These are phyloP conservation scores for Arbutus unedo DNA, from an alignment of 148 eudicot genomes.

Conservation along the genomic window DNA sequence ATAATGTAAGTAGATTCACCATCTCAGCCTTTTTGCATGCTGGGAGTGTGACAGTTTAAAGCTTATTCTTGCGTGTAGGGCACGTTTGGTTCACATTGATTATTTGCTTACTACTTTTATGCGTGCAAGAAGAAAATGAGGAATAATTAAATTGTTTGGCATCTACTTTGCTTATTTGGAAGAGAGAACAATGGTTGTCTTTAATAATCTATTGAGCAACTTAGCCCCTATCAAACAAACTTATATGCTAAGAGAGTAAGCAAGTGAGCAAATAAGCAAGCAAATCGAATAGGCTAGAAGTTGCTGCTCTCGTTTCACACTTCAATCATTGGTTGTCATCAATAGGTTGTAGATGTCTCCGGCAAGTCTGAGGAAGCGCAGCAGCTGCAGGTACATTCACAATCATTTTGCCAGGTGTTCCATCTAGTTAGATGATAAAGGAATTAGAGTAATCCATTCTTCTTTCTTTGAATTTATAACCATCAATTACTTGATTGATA, in stretches of 20 bases:
- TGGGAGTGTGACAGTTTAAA: not conserved
- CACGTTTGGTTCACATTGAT: not conserved
- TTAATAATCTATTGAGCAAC: not conserved
- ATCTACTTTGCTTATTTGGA: not conserved
- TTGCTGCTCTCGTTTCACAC: not conserved
- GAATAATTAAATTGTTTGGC: not conserved
- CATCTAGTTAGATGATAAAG: not conserved
- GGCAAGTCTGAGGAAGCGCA: constrained; percentile 15
- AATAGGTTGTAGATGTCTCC: constrained; percentile 17
- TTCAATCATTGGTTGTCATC: not conserved
- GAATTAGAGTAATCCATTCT: not conserved
- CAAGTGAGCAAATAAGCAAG: not conserved
- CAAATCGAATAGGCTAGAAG: not conserved
- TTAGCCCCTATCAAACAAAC: not conserved
- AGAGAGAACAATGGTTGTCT: not conserved
- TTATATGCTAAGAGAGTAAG: not conserved
- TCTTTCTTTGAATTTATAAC: not conserved
- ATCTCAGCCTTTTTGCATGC: not conserved
- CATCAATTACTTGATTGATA: not conserved
- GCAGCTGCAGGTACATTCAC: constrained; percentile 5
- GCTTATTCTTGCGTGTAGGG: not conserved
- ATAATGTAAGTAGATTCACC: constrained; percentile 15
- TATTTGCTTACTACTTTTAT: not conserved
- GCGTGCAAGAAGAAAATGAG: not conserved
- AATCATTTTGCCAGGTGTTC: not conserved